A percentile compares a stretch with the other conserved stretches of the same genome.
These are phyloP conservation scores for Craspedostauros australis DNA, from an alignment of 108 stramenopile genomes.

Conservation along the genomic window DNA sequence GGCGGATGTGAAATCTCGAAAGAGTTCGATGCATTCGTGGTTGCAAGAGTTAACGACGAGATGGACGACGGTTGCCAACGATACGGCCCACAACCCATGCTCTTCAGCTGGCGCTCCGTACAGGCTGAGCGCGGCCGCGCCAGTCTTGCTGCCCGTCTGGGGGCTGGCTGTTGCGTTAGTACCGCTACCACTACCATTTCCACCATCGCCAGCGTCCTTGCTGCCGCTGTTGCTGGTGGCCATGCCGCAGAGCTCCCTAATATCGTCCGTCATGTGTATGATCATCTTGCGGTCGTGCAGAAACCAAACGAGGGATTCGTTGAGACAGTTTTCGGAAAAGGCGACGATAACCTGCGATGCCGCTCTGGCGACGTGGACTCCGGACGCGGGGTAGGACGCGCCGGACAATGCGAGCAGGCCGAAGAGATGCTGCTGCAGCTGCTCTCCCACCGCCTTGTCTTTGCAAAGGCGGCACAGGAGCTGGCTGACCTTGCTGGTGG, in stretches of 20 bases:
- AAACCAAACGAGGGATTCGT: slow-evolving; percentile 83
- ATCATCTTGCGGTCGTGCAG: slow-evolving; percentile 91
- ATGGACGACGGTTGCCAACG: slow-evolving; percentile 71
- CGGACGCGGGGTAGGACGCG: slow-evolving; percentile 79
- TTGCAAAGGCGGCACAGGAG: slow-evolving; percentile 79
- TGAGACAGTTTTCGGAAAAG: slow-evolving; percentile 70
- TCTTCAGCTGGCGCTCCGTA: slow-evolving; percentile 77
- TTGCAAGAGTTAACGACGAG: slow-evolving; percentile 68
- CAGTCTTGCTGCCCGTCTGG: slow-evolving; percentile 1
- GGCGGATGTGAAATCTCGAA: slow-evolving; percentile 85
- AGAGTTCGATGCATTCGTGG: slow-evolving; percentile 61
- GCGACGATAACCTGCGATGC: slow-evolving; percentile 83
- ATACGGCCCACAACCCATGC: slow-evolving; percentile 81
- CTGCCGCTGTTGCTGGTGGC: slow-evolving; percentile 2
- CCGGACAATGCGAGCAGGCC: slow-evolving; percentile 84
- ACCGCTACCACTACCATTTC: not conserved
- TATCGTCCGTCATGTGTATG: slow-evolving; percentile 90
- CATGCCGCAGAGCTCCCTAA: slow-evolving; percentile 84
- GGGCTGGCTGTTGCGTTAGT: too few species aligned
- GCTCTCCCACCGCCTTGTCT: slow-evolving; percentile 83
- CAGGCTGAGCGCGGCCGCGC: slow-evolving; percentile 33
- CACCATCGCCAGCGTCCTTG: slow-evolving; percentile 9
- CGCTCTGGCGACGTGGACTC: slow-evolving; percentile 81
- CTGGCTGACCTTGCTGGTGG: slow-evolving; percentile 71
- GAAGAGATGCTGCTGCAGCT: slow-evolving; percentile 88